Evolutionary conservation across 2,329 filamentous ascomycete genomes (phyloP), one percentile per base, ranked within the genome.

Genomic region (Hansfordia pulvinata): DNA sequence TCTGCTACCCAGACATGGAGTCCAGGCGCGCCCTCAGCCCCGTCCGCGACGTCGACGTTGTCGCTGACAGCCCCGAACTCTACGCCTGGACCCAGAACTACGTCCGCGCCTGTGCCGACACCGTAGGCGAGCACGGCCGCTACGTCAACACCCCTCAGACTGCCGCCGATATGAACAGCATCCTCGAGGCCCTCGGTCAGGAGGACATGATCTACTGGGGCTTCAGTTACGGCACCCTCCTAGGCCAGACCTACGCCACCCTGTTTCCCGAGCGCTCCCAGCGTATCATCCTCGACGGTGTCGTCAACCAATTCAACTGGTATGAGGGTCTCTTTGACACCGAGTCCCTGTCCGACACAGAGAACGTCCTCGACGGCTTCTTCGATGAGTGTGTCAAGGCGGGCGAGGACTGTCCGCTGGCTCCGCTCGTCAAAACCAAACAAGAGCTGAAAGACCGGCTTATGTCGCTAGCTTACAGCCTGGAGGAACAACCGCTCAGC

Each of bases 81-180:
- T 63, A 47, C 22, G 52, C 55, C 0, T 58, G 52, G 52, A 42
- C 56, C 2, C 37, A 48, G 12, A 60, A 58, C 30, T 53, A 46
- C 25, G 58, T 47, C 4, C 43, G 40, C 8, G 52, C 55, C 0
- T 64, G 60, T 25, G 32, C 37, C 4, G 58, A 64, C 8, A 58
- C 43, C 2, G 57, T 55, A 49, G 58, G 56, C 1, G 56, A 60
- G 25, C 41, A 61, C 32, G 56, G 51, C 3, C 35, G 34, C 6
- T 62, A 63, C 32, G 42, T 63, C 31, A 62, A 64, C 30, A 64
- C 61, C 1, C 60, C 59, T 0, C 60, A 64, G 37, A 60, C 58
- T 1, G 62, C 58, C 8, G 56, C 60, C 17, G 62, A 66, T 31
- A 64, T 65, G 58, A 61, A 62, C 34, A 53, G 43, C 9, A 62